Conservation (phyloP, 352 stramenopile genomes). For the Phytophthora citrophthora region DNA sequence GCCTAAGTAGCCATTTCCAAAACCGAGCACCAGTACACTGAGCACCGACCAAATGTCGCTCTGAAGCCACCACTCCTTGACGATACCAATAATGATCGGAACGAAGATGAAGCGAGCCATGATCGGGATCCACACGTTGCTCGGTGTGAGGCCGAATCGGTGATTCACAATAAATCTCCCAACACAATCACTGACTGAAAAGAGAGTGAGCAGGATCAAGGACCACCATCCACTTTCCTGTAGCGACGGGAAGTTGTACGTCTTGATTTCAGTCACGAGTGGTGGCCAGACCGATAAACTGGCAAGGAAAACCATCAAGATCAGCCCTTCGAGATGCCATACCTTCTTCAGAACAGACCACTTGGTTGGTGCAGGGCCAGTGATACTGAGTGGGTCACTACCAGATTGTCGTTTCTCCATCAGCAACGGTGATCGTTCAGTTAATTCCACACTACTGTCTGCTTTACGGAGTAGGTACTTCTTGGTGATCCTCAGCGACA, state of each 20-base stretch:
- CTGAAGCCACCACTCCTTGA: slow-evolving; percentile 73
- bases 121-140: slow-evolving; percentile 73
- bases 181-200: slow-evolving; percentile 72
- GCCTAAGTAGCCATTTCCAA: slow-evolving; percentile 84
- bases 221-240: slow-evolving; percentile 82
- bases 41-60: slow-evolving; percentile 78
- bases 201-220: slow-evolving; percentile 81
- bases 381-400: slow-evolving; percentile 22
- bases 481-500: slow-evolving; percentile 60
- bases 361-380: slow-evolving; percentile 47
- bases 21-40: slow-evolving; percentile 69
- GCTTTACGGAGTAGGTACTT: slow-evolving; percentile 48
- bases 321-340: slow-evolving; percentile 63
- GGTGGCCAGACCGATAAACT: slow-evolving; percentile 80
- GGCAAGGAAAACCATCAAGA: slow-evolving; percentile 75
- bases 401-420: slow-evolving; percentile 28
- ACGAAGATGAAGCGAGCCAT: slow-evolving; percentile 65
- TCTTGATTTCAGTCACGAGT: slow-evolving; percentile 84
- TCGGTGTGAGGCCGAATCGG: slow-evolving; percentile 62
- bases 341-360: slow-evolving; percentile 78
- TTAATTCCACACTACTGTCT: slow-evolving; percentile 58
- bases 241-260: slow-evolving; percentile 77
- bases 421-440: slow-evolving; percentile 60
- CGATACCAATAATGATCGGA: slow-evolving; percentile 72
- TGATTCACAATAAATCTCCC: slow-evolving; percentile 77